A percentile compares a stretch with the other conserved stretches of the same genome.
These are phyloP conservation scores for Fusarium concolor DNA, from an alignment of 2,329 filamentous ascomycete genomes.

Conservation along the genomic window DNA sequence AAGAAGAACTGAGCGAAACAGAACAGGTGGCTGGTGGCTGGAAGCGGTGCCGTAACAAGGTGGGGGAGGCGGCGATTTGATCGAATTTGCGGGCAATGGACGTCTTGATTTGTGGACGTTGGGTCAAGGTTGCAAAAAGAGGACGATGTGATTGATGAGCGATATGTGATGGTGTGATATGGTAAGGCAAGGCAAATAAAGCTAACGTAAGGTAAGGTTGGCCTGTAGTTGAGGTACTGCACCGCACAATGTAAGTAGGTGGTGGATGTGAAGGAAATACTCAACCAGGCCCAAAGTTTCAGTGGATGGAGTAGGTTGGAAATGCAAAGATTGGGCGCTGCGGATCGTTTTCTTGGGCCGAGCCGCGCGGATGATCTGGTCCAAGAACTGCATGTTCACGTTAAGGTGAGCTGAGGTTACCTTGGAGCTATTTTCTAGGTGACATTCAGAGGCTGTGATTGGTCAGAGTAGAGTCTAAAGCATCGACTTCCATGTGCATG, in stretches of 20 bases:
- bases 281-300: constrained; percentile 21
- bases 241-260: not conserved
- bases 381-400: constrained; percentile 34
- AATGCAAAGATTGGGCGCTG: constrained; percentile 39
- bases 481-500: constrained; percentile 4
- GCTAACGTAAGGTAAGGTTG: constrained; percentile 9
- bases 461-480: constrained; percentile 3
- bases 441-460: constrained; percentile 15
- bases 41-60: constrained; percentile 47
- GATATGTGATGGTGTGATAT: constrained; percentile 22
- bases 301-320: constrained; percentile 41
- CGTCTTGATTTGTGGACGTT: constrained; percentile 40
- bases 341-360: constrained; percentile 40
- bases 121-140: constrained; percentile 21
- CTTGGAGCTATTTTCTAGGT: constrained; percentile 24
- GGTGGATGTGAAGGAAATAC: constrained; percentile 28
- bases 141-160: constrained; percentile 2
- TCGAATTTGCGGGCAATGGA: constrained; percentile 36
- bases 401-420: constrained; percentile 35
- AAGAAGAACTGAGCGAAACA: constrained; percentile 15
- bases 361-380: constrained; percentile 40
- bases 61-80: constrained; percentile 46
- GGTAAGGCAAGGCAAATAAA: constrained; percentile 20
- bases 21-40: constrained; percentile 46
- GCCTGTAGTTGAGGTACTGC: constrained; percentile 16